phyloP scores from a whole-genome alignment of 1,284 basidiomycete genomes.

The Leccinum subrobustum region DNA sequence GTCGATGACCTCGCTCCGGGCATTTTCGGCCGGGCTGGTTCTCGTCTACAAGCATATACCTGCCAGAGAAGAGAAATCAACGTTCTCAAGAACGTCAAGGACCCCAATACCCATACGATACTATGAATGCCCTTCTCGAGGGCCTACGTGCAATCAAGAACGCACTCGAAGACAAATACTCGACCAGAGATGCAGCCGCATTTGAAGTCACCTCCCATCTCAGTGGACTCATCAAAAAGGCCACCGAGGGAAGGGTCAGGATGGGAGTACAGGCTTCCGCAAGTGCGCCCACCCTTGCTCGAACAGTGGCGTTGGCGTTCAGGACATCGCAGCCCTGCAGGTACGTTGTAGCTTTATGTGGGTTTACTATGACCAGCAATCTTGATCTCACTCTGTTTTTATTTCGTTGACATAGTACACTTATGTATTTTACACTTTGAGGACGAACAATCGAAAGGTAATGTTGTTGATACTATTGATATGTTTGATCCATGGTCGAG shows the following conservation, averaged over 20 bases:
- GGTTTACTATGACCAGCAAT: neutral
- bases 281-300: constrained; percentile 91
- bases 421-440: constrained; percentile 32
- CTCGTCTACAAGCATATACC: constrained; percentile 99
- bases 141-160: constrained; percentile 97
- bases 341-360: constrained; percentile 37
- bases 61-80: constrained; percentile 94
- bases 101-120: constrained; percentile 97
- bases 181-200: constrained; percentile 85
- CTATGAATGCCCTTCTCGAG: constrained; percentile 94
- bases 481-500: no score
- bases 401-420: no score
- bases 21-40: constrained; percentile 69
- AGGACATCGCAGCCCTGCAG: constrained; percentile 90
- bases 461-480: constrained; percentile 81
- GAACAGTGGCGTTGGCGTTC: constrained; percentile 97
- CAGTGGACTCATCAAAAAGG: constrained; percentile 73
- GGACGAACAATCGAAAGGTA: constrained; percentile 93
- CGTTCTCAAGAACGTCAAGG: constrained; percentile 96
- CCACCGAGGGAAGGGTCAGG: constrained; percentile 91
- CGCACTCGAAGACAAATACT: constrained; percentile 84
- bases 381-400: constrained; percentile 7
- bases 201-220: constrained; percentile 96
- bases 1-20: no score
- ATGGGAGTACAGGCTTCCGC: constrained; percentile 98